phyloP scores from a whole-genome alignment of 2,329 filamentous ascomycete species.

The Falciphora oryzae region DNA sequence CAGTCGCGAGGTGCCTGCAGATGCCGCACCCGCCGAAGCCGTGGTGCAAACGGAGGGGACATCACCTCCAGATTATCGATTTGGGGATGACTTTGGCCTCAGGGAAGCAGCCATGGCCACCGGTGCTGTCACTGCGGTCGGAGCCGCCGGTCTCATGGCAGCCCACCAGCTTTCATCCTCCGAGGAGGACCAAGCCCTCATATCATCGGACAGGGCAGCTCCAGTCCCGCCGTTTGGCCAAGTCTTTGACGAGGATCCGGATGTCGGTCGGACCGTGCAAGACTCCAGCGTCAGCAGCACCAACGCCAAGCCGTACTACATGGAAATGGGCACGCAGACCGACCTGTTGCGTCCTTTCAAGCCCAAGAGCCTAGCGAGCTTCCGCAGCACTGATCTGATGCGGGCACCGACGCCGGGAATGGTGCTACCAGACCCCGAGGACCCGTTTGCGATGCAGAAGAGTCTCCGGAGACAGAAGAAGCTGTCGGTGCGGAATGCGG shows the following conservation, averaged over 20 bases:
- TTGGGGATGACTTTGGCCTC: not conserved
- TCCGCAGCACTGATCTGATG: constrained; percentile 24
- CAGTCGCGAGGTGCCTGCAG: not conserved
- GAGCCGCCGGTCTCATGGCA: constrained; percentile 6
- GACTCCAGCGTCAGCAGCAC: not conserved
- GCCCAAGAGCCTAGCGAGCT: not conserved
- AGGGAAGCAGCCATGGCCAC: not conserved
- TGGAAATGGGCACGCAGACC: constrained; percentile 7
- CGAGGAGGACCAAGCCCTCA: not conserved
- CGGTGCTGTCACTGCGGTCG: constrained; percentile 4
- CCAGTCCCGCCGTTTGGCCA: too few species aligned
- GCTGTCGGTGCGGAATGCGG: constrained; percentile 38
- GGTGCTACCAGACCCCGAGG: constrained; percentile 37
- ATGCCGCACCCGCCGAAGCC: not conserved
- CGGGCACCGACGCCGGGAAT: constrained; percentile 41
- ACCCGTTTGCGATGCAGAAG: constrained; percentile 32
- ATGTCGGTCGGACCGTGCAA: not conserved
- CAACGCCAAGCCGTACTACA: not conserved
- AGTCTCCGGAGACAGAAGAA: constrained; percentile 40
- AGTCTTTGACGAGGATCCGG: not conserved
- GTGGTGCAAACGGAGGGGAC: not conserved
- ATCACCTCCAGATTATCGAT: not conserved
- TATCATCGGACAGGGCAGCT: too few species aligned
- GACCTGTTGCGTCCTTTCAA: constrained; percentile 6
- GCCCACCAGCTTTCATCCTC: not conserved